Conservation (phyloP, 352 stramenopile species). For the Phytophthora boehmeriae region DNA sequence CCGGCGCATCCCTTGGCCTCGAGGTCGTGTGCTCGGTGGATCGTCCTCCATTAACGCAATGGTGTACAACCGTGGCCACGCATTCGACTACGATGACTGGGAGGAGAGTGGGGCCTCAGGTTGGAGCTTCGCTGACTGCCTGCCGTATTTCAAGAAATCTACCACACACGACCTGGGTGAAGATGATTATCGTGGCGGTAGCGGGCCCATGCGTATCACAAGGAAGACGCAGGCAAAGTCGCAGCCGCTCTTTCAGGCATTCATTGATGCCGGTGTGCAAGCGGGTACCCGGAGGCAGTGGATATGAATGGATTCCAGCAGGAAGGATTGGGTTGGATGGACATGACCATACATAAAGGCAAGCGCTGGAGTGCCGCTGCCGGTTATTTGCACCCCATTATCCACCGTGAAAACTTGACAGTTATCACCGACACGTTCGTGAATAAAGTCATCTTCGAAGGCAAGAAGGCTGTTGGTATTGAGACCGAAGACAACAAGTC, state of each 20-base stretch:
- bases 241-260: slow-evolving; percentile 81
- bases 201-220: slow-evolving; percentile 73
- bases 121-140: slow-evolving; percentile 84
- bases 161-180: slow-evolving; percentile 66
- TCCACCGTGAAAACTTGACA: slow-evolving; percentile 63
- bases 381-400: slow-evolving; percentile 65
- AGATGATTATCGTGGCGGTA: slow-evolving; percentile 72
- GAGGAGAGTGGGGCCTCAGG: slow-evolving; percentile 56
- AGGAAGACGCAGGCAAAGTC: slow-evolving; percentile 60
- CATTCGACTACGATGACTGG: slow-evolving; percentile 85
- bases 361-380: slow-evolving; percentile 69
- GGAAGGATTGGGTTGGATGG: slow-evolving; percentile 87
- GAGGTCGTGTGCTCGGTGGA: slow-evolving; percentile 82
- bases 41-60: slow-evolving; percentile 90
- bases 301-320: slow-evolving; percentile 90
- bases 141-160: slow-evolving; percentile 84
- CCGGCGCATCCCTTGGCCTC: slow-evolving; percentile 73
- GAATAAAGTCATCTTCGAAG: slow-evolving; percentile 80
- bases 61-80: slow-evolving; percentile 87
- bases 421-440: slow-evolving; percentile 80
- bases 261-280: slow-evolving; percentile 79
- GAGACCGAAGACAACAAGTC: slow-evolving; percentile 65
- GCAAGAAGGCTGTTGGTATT: slow-evolving; percentile 69
- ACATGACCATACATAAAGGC: slow-evolving; percentile 84
- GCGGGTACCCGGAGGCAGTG: slow-evolving; percentile 73